A percentile compares a stretch with the other conserved stretches of the same genome.
These are phyloP conservation scores for Exophiala sp. DNA, from an alignment of 2,329 filamentous ascomycete genomes.

Conservation along the genomic window DNA sequence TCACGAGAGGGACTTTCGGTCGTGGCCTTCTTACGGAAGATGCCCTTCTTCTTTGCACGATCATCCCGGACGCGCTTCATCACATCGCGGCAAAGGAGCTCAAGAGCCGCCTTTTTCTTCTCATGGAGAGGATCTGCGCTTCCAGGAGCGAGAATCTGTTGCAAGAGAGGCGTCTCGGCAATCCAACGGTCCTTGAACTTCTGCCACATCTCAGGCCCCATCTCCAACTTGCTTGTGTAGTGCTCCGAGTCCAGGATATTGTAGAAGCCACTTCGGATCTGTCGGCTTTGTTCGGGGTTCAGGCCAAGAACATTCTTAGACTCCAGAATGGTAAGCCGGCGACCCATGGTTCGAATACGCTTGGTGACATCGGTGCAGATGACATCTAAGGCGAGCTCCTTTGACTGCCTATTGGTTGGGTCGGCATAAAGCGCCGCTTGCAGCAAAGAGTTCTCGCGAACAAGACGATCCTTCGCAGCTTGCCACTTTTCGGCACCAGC, in stretches of 20 bases:
- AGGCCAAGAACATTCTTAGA: conserved; percentile 67
- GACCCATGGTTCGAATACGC: conserved; percentile 60
- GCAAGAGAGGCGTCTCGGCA: conserved; percentile 51
- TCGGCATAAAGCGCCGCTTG: conserved; percentile 56
- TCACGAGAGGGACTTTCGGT: conserved; percentile 36
- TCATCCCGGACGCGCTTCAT: conserved; percentile 71
- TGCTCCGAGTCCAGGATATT: conserved; percentile 58
- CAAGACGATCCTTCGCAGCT: conserved; percentile 59
- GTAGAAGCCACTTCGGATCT: conserved; percentile 61
- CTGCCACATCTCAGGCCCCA: conserved; percentile 65
- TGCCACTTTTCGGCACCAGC: conserved; percentile 70
- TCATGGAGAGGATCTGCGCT: conserved; percentile 49
- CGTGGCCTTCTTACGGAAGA: conserved; percentile 32
- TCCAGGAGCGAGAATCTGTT: conserved; percentile 48
- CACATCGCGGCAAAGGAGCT: conserved; percentile 67
- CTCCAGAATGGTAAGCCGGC: conserved; percentile 65
- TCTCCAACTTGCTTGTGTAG: conserved; percentile 67
- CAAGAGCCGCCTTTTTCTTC: conserved; percentile 59
- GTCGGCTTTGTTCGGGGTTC: conserved; percentile 61
- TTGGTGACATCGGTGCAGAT: conserved; percentile 80
- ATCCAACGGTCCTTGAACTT: conserved; percentile 65
- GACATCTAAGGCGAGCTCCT: conserved; percentile 66
- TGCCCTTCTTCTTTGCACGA: conserved; percentile 46
- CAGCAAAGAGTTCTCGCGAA: conserved; percentile 60
- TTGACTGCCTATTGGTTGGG: conserved; percentile 54